Evolutionary conservation across 2,329 filamentous ascomycete genomes (phyloP).

Genomic region (Verticillium zaregamsianum): DNA sequence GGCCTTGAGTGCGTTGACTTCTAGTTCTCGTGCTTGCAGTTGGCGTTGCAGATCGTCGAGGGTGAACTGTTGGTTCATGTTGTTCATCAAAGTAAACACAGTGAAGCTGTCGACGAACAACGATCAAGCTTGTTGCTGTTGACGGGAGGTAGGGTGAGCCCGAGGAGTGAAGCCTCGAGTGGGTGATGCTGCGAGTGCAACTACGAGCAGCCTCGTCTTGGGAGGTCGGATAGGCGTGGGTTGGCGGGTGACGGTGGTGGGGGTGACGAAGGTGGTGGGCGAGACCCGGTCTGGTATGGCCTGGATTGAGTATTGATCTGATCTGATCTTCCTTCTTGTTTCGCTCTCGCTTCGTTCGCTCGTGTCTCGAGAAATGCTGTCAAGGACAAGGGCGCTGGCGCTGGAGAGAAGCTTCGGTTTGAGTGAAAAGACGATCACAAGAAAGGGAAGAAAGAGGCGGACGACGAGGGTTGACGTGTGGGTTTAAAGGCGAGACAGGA

Average conservation of each 20-base stretch:
- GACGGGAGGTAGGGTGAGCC: background rate
- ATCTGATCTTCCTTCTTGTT: conserved; percentile 1
- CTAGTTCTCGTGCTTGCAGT: conserved; percentile 11
- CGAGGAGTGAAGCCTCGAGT: conserved; percentile 5
- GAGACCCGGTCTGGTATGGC: too few species aligned
- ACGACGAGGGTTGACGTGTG: conserved; percentile 8
- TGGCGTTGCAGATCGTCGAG: conserved; percentile 10
- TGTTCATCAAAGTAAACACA: background rate
- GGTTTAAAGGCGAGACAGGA: conserved; percentile 14
- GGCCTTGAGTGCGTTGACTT: conserved; percentile 8
- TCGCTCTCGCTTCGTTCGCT: background rate
- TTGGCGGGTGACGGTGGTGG: conserved; percentile 5
- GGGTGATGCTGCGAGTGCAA: conserved; percentile 2
- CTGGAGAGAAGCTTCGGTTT: background rate
- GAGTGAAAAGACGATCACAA: conserved; percentile 3
- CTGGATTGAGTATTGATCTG: background rate
- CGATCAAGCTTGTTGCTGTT: conserved; percentile 1
- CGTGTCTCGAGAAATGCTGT: background rate
- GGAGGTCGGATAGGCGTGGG: conserved; percentile 6
- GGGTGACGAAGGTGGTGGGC: background rate
- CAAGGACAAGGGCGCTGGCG: conserved; percentile 5
- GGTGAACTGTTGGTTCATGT: conserved; percentile 10
- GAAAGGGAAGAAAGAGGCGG: conserved; percentile 4
- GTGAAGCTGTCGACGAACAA: conserved; percentile 4
- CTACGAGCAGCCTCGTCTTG: conserved; percentile 9